Conservation (phyloP, 2,329 filamentous ascomycete genomes). For the Ceratocystis eucalypticola region DNA sequence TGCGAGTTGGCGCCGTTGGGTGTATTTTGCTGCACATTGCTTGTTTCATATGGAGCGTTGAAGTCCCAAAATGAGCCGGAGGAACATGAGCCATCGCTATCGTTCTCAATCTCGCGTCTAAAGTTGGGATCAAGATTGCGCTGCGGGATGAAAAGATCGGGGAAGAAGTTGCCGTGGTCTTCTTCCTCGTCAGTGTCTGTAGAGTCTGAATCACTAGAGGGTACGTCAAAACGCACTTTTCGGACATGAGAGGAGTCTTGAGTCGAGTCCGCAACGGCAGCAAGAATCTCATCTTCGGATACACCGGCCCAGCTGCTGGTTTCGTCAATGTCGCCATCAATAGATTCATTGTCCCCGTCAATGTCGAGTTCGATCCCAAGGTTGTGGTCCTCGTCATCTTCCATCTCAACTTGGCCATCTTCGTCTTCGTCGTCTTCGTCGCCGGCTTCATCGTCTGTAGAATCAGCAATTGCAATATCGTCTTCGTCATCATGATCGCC, state of each 20-base stretch:
- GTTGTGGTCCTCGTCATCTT: slow-evolving; percentile 24
- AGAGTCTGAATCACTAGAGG: slow-evolving; percentile 50
- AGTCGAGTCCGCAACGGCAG: slow-evolving; percentile 35
- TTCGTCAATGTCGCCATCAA: slow-evolving; percentile 15
- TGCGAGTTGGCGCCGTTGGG: slow-evolving; percentile 26
- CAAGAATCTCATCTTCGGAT: slow-evolving; percentile 19
- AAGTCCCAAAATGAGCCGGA: slow-evolving; percentile 53
- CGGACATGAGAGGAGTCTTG: slow-evolving; percentile 36
- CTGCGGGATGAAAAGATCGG: slow-evolving; percentile 66
- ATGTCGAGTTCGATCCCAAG: slow-evolving; percentile 21
- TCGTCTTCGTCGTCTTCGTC: slow-evolving; percentile 17
- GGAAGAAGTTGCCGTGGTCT: slow-evolving; percentile 52
- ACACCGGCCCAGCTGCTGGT: slow-evolving; percentile 14
- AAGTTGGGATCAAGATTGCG: slow-evolving; percentile 58
- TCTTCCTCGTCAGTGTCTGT: slow-evolving; percentile 39
- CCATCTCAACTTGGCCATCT: neutral
- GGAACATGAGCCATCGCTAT: slow-evolving; percentile 44
- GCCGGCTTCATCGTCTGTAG: slow-evolving; percentile 4
- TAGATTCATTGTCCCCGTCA: slow-evolving; percentile 9
- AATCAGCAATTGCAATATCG: slow-evolving; percentile 23
- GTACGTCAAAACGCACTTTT: slow-evolving; percentile 61
- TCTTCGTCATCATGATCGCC: slow-evolving; percentile 27
- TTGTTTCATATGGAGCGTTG: slow-evolving; percentile 31
- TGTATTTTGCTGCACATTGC: slow-evolving; percentile 30
- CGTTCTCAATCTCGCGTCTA: slow-evolving; percentile 58